phyloP scores from a whole-genome alignment of 164 flowering plant species.

The Vitis vinifera region DNA sequence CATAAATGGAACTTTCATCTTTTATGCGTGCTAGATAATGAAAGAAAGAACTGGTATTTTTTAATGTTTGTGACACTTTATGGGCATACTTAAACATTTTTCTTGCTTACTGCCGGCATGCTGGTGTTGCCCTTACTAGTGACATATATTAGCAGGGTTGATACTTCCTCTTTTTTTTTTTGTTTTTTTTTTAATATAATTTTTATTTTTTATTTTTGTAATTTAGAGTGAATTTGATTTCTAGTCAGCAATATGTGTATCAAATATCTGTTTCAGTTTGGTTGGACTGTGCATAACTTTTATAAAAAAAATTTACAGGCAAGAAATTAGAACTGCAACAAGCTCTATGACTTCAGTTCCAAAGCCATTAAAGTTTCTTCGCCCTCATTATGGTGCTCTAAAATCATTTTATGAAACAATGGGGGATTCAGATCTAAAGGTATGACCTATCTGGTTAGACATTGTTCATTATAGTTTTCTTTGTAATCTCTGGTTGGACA shows the following conservation, averaged over 20 bases:
- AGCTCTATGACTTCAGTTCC: conserved; percentile 99
- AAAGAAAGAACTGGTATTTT: neutral
- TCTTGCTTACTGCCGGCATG: too few species aligned
- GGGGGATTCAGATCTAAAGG: conserved; percentile 80
- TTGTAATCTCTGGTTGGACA: too few species aligned
- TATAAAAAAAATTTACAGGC: conserved; percentile 39
- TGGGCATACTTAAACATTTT: too few species aligned
- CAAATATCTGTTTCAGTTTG: neutral
- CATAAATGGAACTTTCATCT: neutral
- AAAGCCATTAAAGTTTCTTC: conserved; percentile 94
- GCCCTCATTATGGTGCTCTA: conserved; percentile 89
- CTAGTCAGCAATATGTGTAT: neutral
- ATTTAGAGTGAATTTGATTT: neutral
- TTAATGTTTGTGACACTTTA: neutral
- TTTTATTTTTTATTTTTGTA: neutral
- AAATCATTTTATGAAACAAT: conserved; percentile 78
- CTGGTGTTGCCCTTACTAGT: neutral
- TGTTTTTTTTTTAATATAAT: too few species aligned
- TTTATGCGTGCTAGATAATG: neutral
- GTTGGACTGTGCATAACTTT: neutral
- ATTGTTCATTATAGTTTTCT: neutral
- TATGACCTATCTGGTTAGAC: conserved; percentile 8
- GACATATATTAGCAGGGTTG: neutral
- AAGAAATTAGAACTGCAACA: conserved; percentile 91
- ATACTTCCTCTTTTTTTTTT: neutral